Conservation (phyloP, 73 alveolate species). For the Paramecium biaurelia region DNA sequence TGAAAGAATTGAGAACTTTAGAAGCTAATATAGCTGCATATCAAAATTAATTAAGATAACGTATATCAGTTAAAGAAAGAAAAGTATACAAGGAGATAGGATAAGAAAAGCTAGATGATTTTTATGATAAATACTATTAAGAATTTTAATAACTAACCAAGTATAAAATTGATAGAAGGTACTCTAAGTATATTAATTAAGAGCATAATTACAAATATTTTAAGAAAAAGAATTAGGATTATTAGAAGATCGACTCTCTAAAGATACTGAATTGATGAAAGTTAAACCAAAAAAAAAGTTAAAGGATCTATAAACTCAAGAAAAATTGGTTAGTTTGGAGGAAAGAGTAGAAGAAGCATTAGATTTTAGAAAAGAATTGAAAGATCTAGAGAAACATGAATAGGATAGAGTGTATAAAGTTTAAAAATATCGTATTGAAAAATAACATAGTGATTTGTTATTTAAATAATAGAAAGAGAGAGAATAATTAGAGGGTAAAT, state of each 20-base stretch:
- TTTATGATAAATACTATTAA: constrained; percentile 86
- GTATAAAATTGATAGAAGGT: constrained; percentile 70
- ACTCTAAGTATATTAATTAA: constrained; percentile 3
- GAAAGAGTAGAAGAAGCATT: constrained; percentile 98
- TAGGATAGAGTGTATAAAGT: constrained; percentile 88
- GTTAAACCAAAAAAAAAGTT: constrained; percentile 88
- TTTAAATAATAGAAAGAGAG: constrained; percentile 74
- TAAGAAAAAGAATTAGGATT: constrained; percentile 81
- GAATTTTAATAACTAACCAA: constrained; percentile 76
- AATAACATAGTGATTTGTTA: constrained; percentile 78
- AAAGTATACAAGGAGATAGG: constrained; percentile 86
- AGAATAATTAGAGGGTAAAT: constrained; percentile 88
- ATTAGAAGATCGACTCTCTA: constrained; percentile 80
- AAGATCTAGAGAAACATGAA: constrained; percentile 83
- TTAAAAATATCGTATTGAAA: constrained; percentile 83
- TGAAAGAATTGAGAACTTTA: constrained; percentile 80
- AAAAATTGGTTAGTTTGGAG: constrained; percentile 91
- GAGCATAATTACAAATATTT: constrained; percentile 77
- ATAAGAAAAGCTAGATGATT: constrained; percentile 89
- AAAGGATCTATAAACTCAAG: constrained; percentile 84
- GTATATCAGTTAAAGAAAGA: constrained; percentile 83
- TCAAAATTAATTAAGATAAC: constrained; percentile 83
- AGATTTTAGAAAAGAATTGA: constrained; percentile 91
- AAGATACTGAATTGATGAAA: constrained; percentile 87
- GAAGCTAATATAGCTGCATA: constrained; percentile 82